Evolutionary conservation across 2,329 filamentous ascomycete species (phyloP).

Genomic region (Diaporthe capsici): DNA sequence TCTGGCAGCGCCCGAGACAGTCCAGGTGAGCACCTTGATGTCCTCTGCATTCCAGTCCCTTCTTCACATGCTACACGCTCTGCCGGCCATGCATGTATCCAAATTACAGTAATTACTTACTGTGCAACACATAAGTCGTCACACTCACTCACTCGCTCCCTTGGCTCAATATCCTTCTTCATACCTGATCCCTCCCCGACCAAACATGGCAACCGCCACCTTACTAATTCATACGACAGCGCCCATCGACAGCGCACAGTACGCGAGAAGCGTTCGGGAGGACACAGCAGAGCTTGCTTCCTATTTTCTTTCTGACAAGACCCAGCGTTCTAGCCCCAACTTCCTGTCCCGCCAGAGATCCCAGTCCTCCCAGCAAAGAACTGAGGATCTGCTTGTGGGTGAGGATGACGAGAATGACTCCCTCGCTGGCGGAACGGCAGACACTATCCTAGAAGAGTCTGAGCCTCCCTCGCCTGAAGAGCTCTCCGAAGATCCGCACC

Average conservation of each 20-base stretch:
- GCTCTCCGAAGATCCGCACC: conserved; percentile 46
- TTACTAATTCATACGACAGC: conserved; percentile 51
- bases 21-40: conserved; percentile 59
- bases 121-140: conserved; percentile 12
- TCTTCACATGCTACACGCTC: conserved; percentile 6
- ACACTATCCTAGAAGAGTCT: conserved; percentile 73
- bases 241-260: conserved; percentile 77
- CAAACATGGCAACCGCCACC: conserved; percentile 1
- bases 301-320: conserved; percentile 80
- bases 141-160: neutral
- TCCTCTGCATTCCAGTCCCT: conserved; percentile 11
- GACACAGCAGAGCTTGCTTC: conserved; percentile 90
- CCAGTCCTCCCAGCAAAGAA: conserved; percentile 48
- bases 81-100: conserved; percentile 3
- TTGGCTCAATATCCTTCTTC: neutral
- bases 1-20: conserved; percentile 74
- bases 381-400: conserved; percentile 24
- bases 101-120: neutral
- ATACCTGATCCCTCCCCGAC: neutral
- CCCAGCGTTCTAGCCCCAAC: conserved; percentile 58
- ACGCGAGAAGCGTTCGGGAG: conserved; percentile 84
- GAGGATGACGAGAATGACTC: conserved; percentile 48
- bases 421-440: conserved; percentile 52
- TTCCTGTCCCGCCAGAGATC: conserved; percentile 60
- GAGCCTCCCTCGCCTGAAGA: conserved; percentile 67